phyloP scores from a whole-genome alignment of 345 rosid genomes.

The Streptanthus diversifolius region DNA sequence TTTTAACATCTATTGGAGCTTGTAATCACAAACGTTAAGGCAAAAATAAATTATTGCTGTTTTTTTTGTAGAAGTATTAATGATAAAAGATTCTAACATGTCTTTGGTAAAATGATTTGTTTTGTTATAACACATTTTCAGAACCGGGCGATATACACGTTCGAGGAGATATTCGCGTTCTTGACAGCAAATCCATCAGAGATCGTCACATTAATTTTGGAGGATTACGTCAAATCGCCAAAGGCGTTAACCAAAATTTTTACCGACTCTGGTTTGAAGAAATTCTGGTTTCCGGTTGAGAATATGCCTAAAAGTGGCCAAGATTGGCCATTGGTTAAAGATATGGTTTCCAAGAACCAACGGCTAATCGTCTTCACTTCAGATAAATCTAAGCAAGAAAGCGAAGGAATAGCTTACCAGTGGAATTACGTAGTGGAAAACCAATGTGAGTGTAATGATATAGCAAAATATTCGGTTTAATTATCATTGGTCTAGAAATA shows the following conservation, averaged over 20 bases:
- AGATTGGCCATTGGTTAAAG: conserved; percentile 55
- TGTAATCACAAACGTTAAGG: too few species aligned
- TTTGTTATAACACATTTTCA: neutral
- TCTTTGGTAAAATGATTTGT: neutral
- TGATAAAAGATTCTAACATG: neutral
- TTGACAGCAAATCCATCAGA: conserved; percentile 49
- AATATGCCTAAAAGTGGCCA: conserved; percentile 47
- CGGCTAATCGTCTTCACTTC: conserved; percentile 57
- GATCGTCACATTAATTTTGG: conserved; percentile 50
- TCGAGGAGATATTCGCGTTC: conserved; percentile 47
- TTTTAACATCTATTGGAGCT: too few species aligned
- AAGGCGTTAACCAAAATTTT: conserved; percentile 50
- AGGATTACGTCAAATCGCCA: conserved; percentile 54
- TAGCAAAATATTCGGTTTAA: neutral
- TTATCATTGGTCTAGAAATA: neutral
- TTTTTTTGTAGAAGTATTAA: too few species aligned
- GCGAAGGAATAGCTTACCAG: conserved; percentile 59
- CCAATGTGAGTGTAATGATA: conserved; percentile 39
- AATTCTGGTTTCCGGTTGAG: conserved; percentile 54
- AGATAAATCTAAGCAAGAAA: conserved; percentile 39
- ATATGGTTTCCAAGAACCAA: conserved; percentile 45
- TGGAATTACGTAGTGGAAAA: conserved; percentile 61
- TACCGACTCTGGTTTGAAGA: conserved; percentile 47
- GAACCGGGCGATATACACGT: conserved; percentile 50
- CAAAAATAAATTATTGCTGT: too few species aligned